phyloP scores from a whole-genome alignment of 495 filamentous ascomycete genomes.

The Amorphotheca resinae region DNA sequence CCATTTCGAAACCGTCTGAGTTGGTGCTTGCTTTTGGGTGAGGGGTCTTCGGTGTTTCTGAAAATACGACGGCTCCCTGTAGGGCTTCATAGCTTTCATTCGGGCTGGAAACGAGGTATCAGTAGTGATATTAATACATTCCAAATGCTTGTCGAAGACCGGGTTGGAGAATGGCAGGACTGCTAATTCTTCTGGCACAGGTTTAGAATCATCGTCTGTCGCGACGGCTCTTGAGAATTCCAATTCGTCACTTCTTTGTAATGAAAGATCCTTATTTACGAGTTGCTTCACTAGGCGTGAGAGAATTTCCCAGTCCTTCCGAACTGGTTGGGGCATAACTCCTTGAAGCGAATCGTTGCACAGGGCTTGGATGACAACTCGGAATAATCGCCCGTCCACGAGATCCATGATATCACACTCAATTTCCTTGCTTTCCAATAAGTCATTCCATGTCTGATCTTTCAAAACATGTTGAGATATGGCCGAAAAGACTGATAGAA shows the following conservation, averaged over 20 bases:
- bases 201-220: slow-evolving; percentile 1
- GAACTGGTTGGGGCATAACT: slow-evolving; percentile 15
- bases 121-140: slow-evolving; percentile 35
- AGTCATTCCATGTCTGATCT: slow-evolving; percentile 4
- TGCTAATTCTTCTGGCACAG: slow-evolving; percentile 8
- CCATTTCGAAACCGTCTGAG: slow-evolving; percentile 18
- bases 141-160: slow-evolving; percentile 45
- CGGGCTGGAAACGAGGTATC: slow-evolving; percentile 15
- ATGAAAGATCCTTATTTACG: slow-evolving; percentile 8
- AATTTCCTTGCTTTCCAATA: slow-evolving; percentile 7
- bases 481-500: slow-evolving; percentile 9
- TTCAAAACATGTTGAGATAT: slow-evolving; percentile 5
- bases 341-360: slow-evolving; percentile 16
- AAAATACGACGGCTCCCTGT: slow-evolving; percentile 51
- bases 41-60: slow-evolving; percentile 45
- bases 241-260: slow-evolving; percentile 8
- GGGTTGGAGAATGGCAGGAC: slow-evolving; percentile 51
- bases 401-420: slow-evolving; percentile 45
- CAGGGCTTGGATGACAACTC: slow-evolving; percentile 21
- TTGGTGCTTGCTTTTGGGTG: slow-evolving; percentile 26
- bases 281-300: slow-evolving; percentile 7
- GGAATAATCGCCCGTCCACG: slow-evolving; percentile 52
- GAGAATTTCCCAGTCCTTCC: slow-evolving; percentile 14
- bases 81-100: slow-evolving; percentile 27
- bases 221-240: slow-evolving; percentile 3